Percentiles rank a stretch among this genome's conserved stretches.
phyloP scores from a whole-genome alignment of 176 grass and related monocot genomes.

The Cenchrus americanus region DNA sequence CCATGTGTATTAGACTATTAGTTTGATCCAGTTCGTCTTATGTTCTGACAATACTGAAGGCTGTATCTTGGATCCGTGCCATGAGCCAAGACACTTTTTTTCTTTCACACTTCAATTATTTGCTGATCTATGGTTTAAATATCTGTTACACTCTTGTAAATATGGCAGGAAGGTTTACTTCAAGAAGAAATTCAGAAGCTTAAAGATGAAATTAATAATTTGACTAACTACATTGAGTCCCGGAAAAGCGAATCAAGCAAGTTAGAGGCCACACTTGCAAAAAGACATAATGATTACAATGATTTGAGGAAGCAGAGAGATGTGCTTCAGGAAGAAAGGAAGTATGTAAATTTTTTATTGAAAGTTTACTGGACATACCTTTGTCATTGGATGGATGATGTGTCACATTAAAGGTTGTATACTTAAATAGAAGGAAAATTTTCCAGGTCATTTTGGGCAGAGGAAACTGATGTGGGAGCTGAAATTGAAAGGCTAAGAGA shows the following conservation, averaged over 20 bases:
- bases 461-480: conserved; percentile 76
- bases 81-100: conserved; percentile 4
- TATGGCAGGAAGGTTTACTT: conserved; percentile 76
- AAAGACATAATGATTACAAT: conserved; percentile 68
- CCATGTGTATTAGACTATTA: not conserved
- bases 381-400: conserved; percentile 30
- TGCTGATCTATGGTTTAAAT: conserved; percentile 18
- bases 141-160: conserved; percentile 33
- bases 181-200: conserved; percentile 95
- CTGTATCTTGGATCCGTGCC: not conserved
- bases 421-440: conserved; percentile 40
- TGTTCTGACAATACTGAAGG: not conserved
- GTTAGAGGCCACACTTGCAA: conserved; percentile 59
- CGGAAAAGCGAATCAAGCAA: conserved; percentile 63
- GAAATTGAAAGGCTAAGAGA: conserved; percentile 77
- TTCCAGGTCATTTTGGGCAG: conserved; percentile 89
- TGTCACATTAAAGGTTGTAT: conserved; percentile 35
- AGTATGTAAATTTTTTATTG: conserved; percentile 62
- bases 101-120: not conserved
- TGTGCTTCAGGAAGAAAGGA: conserved; percentile 86
- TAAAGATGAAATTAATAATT: conserved; percentile 67
- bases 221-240: conserved; percentile 66
- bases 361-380: not conserved
- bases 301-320: conserved; percentile 76
- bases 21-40: conserved; percentile 38